These are phyloP conservation scores for Spathaspora passalidarum DNA, from an alignment of 805 yeast species.

Conservation along the genomic window DNA sequence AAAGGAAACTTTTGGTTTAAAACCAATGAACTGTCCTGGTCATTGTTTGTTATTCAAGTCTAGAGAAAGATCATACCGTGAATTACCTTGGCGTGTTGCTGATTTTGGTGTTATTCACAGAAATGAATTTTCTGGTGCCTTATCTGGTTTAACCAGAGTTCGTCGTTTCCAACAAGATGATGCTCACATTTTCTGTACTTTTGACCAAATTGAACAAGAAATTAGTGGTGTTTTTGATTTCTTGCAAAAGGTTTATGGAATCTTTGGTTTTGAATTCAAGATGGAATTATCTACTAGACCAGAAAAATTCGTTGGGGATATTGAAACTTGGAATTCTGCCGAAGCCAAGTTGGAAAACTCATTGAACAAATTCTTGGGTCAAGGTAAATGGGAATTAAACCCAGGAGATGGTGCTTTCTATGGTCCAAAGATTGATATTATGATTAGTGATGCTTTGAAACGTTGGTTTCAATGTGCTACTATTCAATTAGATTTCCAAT, in stretches of 20 bases:
- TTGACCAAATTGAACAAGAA: slow-evolving; percentile 85
- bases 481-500: slow-evolving; percentile 97
- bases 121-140: slow-evolving; percentile 94
- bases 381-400: slow-evolving; percentile 90
- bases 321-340: slow-evolving; percentile 92
- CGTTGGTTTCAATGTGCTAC: slow-evolving; percentile 99
- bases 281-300: slow-evolving; percentile 98
- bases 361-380: slow-evolving; percentile 69
- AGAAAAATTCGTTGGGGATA: slow-evolving; percentile 90
- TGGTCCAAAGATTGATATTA: slow-evolving; percentile 94
- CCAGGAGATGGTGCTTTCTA: slow-evolving; percentile 97
- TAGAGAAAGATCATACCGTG: slow-evolving; percentile 93
- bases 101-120: slow-evolving; percentile 97
- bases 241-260: slow-evolving; percentile 80
- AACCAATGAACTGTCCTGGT: slow-evolving; percentile 92
- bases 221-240: slow-evolving; percentile 83
- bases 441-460: slow-evolving; percentile 88
- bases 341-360: slow-evolving; percentile 82
- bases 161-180: slow-evolving; percentile 99
- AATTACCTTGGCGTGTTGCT: slow-evolving; percentile 98
- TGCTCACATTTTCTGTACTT: slow-evolving; percentile 95
- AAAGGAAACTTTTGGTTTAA: slow-evolving; percentile 90
- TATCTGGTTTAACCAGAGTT: slow-evolving; percentile 88
- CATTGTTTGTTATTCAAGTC: slow-evolving; percentile 92
- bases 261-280: slow-evolving; percentile 91